Conservation (phyloP, 1,284 basidiomycete species). For the Athelia sp. region DNA sequence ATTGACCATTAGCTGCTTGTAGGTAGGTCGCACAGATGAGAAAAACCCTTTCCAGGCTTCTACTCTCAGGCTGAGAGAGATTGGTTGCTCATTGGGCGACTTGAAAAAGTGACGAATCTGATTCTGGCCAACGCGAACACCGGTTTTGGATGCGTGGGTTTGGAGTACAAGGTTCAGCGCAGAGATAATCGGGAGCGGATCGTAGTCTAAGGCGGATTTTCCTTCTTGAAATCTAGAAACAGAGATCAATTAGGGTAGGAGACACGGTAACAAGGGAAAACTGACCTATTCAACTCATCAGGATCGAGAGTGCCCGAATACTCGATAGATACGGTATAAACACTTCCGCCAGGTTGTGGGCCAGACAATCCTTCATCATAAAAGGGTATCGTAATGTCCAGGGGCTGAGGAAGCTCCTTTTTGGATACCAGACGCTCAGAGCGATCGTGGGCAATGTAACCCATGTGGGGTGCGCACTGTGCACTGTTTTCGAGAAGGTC, state of each 20-base stretch:
- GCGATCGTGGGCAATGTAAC: slow-evolving; percentile 58
- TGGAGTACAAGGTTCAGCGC: slow-evolving; percentile 66
- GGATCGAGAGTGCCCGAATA: slow-evolving; percentile 41
- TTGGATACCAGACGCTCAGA: slow-evolving; percentile 55
- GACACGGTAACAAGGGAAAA: slow-evolving; percentile 4
- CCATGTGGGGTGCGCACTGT: slow-evolving; percentile 32
- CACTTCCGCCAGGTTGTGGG: slow-evolving; percentile 36
- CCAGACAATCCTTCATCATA: slow-evolving; percentile 48
- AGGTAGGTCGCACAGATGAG: slow-evolving; percentile 57
- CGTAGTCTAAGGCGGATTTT: slow-evolving; percentile 32
- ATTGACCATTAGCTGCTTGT: slow-evolving; percentile 68
- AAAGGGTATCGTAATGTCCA: slow-evolving; percentile 43
- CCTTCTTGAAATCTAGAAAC: slow-evolving; percentile 48
- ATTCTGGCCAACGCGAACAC: slow-evolving; percentile 55
- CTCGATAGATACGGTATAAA: slow-evolving; percentile 48
- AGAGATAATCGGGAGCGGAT: slow-evolving; percentile 49
- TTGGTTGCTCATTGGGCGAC: slow-evolving; percentile 12
- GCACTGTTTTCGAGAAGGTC: slow-evolving; percentile 48
- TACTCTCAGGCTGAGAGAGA: slow-evolving; percentile 41
- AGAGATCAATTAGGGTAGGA: neutral
- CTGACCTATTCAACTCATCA: slow-evolving; percentile 44
- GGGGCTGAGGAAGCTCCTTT: slow-evolving; percentile 47
- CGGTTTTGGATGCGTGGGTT: slow-evolving; percentile 46
- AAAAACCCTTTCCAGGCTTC: slow-evolving; percentile 65
- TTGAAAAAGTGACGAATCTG: slow-evolving; percentile 64